Base-by-base conservation (phyloP, 768 basidiomycete genomes). In the Rickenella mellea region DNA sequence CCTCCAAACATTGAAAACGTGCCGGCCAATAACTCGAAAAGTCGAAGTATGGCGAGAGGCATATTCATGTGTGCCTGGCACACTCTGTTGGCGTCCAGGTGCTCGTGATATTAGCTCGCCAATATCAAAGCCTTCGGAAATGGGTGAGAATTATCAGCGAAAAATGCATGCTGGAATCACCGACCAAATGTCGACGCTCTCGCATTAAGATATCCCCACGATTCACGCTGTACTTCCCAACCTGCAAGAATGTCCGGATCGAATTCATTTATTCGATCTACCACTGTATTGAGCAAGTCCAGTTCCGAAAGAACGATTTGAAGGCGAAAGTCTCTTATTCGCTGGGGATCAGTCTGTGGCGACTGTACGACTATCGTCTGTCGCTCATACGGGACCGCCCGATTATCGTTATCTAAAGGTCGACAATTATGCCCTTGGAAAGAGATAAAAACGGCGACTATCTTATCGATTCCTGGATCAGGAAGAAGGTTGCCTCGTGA, bases 221-320 rank as follows among this genome's bases (percentile, higher is more conserved):
- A 91, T 2, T 73, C 69, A 15, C 68, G 66, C 55, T 96, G 90
- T 10, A 94, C 70, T 46, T 99, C 94, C 89, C 91, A 98, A 12
- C 94, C 94, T 0, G 77, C 71, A 6, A 98, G 54, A 29, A 97
- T 81, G 57, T 99, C 96, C 0, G 96, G 96, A 62, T 98, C 91
- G 48, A 88, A 64, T 1, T 77, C 74, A 19, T 75, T 53, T 0
- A 96, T 74, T 22, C 78, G 61, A 55, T 98, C 91, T 21, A 87
- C 65, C 6, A 88, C 51, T 26, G 62, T 61, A 53, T 96, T 93
- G 43, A 97, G 63, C 5, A 97, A 63, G 17, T 91, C 89, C 9
- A 89, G 63, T 62, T 99, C 96, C 31, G 56, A 68, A 2, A 73
- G 58, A 12, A 85, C 77, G 6, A 68, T 49, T 30, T 84, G 76